Evolutionary conservation across 2,329 filamentous ascomycete genomes (phyloP).

Genomic region (Trichoderma hamatum): DNA sequence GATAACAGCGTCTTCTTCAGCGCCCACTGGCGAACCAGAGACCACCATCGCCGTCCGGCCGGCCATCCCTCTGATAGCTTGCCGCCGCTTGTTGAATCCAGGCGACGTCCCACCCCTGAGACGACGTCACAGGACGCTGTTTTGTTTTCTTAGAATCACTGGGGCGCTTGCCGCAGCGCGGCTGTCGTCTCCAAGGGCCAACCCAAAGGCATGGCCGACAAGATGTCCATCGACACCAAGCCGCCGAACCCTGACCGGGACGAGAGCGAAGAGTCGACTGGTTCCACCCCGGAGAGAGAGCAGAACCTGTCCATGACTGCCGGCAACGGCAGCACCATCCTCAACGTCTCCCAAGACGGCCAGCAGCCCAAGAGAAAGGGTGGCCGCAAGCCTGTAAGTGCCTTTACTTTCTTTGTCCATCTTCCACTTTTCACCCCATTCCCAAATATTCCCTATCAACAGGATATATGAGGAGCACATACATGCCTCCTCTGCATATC

Average conservation of each 20-base stretch:
- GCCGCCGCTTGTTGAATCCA: constrained; percentile 28
- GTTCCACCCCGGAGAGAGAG: constrained; percentile 63
- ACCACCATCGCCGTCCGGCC: constrained; percentile 1
- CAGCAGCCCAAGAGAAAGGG: constrained; percentile 91
- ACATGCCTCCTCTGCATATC: neutral
- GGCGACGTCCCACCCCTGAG: constrained; percentile 33
- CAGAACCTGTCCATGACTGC: constrained; percentile 41
- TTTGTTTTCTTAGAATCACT: constrained; percentile 38
- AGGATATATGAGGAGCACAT: neutral
- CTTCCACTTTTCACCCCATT: neutral
- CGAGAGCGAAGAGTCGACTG: constrained; percentile 64
- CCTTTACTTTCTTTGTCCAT: neutral
- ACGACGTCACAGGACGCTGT: constrained; percentile 42
- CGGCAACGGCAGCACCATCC: constrained; percentile 33
- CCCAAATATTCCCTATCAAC: neutral
- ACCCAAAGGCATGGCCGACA: constrained; percentile 63
- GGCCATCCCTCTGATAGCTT: constrained; percentile 20
- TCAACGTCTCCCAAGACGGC: constrained; percentile 50
- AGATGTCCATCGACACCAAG: constrained; percentile 63
- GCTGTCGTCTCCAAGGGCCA: constrained; percentile 38
- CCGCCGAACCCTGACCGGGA: constrained; percentile 50
- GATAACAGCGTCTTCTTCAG: constrained; percentile 15
- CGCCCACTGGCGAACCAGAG: constrained; percentile 15
- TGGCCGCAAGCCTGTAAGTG: constrained; percentile 91
- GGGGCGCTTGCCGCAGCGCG: constrained; percentile 45